Base-by-base conservation (phyloP, 83 land plant species). In the Picea abies region DNA sequence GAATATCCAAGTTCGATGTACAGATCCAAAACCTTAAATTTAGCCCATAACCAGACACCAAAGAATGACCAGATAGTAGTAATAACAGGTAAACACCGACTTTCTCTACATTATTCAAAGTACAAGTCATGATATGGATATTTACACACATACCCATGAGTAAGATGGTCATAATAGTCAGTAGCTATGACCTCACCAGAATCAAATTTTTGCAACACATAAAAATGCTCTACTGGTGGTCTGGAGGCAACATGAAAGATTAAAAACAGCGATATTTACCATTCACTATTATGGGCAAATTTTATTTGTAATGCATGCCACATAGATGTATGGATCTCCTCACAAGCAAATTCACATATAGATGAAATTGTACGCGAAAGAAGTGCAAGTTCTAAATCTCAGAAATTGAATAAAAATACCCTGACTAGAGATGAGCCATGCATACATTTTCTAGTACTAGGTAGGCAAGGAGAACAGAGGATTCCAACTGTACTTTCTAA, bases 311-410 rank as follows among this genome's bases (percentile, higher is more conserved):
- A 23, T 29, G 32, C 37, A 12, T 67, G 25, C 32, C 44, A 35
- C 7, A 69, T 35, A 15, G 37, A 56, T 56, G 14, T 56, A 35
- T 69, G 73, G 73, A 69, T 69, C 60, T 56, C 15, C 60, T 11
- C 60, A 56, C 15, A 56, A 56, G 60, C 3, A 56, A 56, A 56
- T 11, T 52, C 32, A n/a, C 17, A 69, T 35, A 69, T 14, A 69
- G 44, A 32, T 69, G n/a, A 69, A 32, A 69, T 35, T 69, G 17
- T 44, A 32, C 16, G 16, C 2, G 5, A 35, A 14, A 29, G n/a
- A 69, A 35, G 19, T 69, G 73, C 73, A 16, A 56, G 60, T 56
- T 56, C 73, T 32, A 69, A 25, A 15, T 69, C 73, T 69, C 73
- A 69, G 35, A 39, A 56, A 69, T 35, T 29, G 20, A 35, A 69